Conservation (phyloP, 1,284 basidiomycete species). For the Xerocomus amazonicus region DNA sequence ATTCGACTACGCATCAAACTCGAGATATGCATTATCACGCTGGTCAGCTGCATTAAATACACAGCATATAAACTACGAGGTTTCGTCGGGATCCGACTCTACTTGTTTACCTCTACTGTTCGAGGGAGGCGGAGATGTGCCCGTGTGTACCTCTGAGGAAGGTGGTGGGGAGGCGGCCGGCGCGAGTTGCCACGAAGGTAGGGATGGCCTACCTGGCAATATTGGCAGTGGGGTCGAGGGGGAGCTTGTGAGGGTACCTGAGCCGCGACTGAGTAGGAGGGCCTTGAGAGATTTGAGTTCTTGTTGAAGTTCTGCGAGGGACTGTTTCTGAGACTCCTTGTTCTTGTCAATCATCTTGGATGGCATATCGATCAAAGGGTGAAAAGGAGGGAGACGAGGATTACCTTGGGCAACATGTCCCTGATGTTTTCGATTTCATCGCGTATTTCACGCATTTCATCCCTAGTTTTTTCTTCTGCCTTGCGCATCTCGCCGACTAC, state of each 20-base stretch:
- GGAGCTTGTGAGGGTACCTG: conserved; percentile 40
- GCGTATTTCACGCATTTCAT: conserved; percentile 90
- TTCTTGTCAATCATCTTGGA: conserved; percentile 91
- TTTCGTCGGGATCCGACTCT: conserved; percentile 25
- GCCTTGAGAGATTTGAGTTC: conserved; percentile 96
- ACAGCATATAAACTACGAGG: conserved; percentile 11
- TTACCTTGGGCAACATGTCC: conserved; percentile 88
- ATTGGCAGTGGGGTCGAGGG: conserved; percentile 48
- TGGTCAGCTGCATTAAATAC: conserved; percentile 8
- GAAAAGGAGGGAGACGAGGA: conserved; percentile 7
- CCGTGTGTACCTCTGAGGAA: conserved; percentile 21
- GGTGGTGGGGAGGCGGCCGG: conserved; percentile 22
- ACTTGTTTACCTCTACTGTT: conserved; percentile 48
- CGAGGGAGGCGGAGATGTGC: conserved; percentile 14
- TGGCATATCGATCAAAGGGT: conserved; percentile 4
- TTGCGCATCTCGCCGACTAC: conserved; percentile 77
- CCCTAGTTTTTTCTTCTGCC: conserved; percentile 74
- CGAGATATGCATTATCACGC: neutral
- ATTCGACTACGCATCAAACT: too few species aligned
- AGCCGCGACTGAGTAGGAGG: conserved; percentile 70
- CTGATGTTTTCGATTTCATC: conserved; percentile 89
- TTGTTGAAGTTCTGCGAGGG: conserved; percentile 82
- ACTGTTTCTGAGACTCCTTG: conserved; percentile 77
- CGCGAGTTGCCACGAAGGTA: conserved; percentile 87
- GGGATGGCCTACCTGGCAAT: conserved; percentile 59